Percentiles rank a stretch among this genome's conserved stretches.
Evolutionary conservation across 495 filamentous ascomycete genomes (phyloP).

Genomic region (Xylaria grammica): DNA sequence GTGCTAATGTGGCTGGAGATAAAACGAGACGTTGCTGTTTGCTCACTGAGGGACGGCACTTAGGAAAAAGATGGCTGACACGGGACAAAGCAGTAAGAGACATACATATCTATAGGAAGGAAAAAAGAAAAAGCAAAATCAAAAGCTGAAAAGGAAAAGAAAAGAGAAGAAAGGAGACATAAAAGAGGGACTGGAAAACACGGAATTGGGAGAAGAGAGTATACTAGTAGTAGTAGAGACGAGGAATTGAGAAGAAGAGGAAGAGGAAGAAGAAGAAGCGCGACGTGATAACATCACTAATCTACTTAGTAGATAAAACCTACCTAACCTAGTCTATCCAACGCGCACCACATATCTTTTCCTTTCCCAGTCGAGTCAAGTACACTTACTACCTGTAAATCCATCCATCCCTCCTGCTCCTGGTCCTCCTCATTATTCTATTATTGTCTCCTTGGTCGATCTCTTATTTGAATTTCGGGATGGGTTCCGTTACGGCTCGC

Average conservation of each 20-base stretch:
- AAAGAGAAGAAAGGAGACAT: background rate
- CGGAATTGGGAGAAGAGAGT: background rate
- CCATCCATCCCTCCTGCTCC: background rate
- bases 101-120: background rate
- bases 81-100: background rate
- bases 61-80: background rate
- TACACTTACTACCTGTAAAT: too few relatives aligned
- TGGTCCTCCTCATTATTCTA: background rate
- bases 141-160: background rate
- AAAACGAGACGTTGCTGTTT: background rate
- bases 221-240: too few relatives aligned
- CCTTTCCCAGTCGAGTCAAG: conserved; percentile 1
- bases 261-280: too few relatives aligned
- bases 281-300: too few relatives aligned
- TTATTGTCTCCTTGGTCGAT: conserved; percentile 1
- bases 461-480: background rate
- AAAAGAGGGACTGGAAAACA: background rate
- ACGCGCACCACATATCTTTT: background rate
- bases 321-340: too few relatives aligned
- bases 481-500: background rate
- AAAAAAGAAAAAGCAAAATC: background rate
- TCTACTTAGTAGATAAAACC: too few relatives aligned
- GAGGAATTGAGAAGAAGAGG: too few relatives aligned
- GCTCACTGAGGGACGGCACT: too few relatives aligned
- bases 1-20: background rate